Evolutionary conservation across 768 basidiomycete genomes (phyloP), one percentile per base, ranked within the genome.

Genomic region (Podaxis pistillaris): DNA sequence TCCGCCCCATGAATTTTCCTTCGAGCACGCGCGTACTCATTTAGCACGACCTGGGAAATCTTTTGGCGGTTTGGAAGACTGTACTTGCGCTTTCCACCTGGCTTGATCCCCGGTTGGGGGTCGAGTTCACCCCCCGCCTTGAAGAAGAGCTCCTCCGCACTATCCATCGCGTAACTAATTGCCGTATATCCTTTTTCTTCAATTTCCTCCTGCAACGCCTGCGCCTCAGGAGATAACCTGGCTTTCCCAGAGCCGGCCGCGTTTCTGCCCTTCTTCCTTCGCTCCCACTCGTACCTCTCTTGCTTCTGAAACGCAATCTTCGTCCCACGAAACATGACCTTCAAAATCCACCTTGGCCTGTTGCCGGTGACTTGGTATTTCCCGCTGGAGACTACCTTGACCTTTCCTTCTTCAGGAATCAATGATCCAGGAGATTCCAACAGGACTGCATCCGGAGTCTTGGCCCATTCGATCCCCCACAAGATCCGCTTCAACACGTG

Each of bases 81-180:
- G n/a, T 62, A 56, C 11, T 49, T 37, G 11, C 54, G 54, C 19
- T 62, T 56, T 17, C 54, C 60, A 17, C 44, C 60, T 4, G 41
- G 44, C 3, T n/a, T 11, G 22, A 49, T 56, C 8, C 56, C 55
- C 22, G 54, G 55, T 24, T 62, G 61, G 11, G 53, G 28, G 17
- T 62, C 54, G 30, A 56, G 55, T 13, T 36, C 1, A 15, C 37
- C 17, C 4, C 22, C 33, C 3, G 37, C 22, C 30, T 37, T 22
- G 9, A 28, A 22, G 24, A 62, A 62, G 22, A 62, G 7, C n/a
- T 24, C 46, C 24, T 56, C 55, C 5, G 61, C 61, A 22, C 61
- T 62, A 8, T 50, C n/a, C 54, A 62, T 56, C 33, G 54, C 30
- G 12, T 62, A 62, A 24, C 61, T 62, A 19, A 62, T 62, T 19